Evolutionary conservation across 2,329 filamentous ascomycete species (phyloP), one percentile per base, ranked within the genome.

Genomic region (Botrytis sinoallii): DNA sequence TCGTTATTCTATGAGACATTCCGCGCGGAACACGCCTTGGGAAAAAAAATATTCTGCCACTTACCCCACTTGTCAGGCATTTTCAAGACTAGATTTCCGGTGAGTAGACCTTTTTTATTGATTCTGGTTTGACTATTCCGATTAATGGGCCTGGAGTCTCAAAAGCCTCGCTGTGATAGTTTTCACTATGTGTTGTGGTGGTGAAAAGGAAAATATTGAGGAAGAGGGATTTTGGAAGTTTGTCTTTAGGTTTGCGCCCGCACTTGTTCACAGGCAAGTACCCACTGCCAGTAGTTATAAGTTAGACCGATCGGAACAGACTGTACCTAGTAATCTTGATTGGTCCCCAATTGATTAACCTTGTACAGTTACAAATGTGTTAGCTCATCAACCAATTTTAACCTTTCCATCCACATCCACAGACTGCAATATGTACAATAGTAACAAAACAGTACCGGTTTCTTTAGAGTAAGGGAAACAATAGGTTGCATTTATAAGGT

Each of bases 61-160:
- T 79, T 74, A 81, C 80, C 80, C 80, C 80, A 81, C 75, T 80
- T 80, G 70, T 80, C 76, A 75, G 80, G 78, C 80, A 81, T 81
- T 70, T 75, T 80, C 66, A 72, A 59, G 64, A 67, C 61, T 71
- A n/a, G 55, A 38, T 44, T 32, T 48, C 71, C 44, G 55, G 29
- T 20, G 52, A 52, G 22, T 38, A 14, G 35, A 29, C 10, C 46
- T 44, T 57, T 57, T 69, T 35, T 40, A 48, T 48, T 40, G 65
- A 44, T 52, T 68, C 16, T 65, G 35, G 8, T 25, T 71, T 44
- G 35, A 42, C 44, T 52, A 18, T 42, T 16, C 32, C 35, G 29
- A 57, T 7, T 42, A 44, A 29, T 57, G 48, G 57, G 12, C 40
- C 48, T 57, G n/a, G 18, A 22, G n/a, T 14, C n/a, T 57, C 66